Evolutionary conservation across 768 basidiomycete species (phyloP).

Genomic region (Zangia roseola): DNA sequence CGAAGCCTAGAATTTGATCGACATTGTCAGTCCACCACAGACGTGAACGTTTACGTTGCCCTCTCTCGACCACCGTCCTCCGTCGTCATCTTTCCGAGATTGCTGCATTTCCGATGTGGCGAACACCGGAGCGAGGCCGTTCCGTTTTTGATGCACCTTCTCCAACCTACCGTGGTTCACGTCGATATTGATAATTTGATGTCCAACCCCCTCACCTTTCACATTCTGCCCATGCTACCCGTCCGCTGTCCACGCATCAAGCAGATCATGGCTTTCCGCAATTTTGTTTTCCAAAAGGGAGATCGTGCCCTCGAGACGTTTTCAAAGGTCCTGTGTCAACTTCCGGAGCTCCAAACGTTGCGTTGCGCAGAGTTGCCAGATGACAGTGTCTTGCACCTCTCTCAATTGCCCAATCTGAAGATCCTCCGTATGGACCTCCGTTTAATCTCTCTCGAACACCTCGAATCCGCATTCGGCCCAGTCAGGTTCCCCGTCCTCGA

Average conservation of each 20-base stretch:
- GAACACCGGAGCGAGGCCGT: constrained; percentile 23
- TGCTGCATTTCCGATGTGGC: constrained; percentile 29
- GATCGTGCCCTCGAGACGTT: constrained; percentile 25
- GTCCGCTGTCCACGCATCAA: constrained; percentile 24
- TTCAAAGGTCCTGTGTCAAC: constrained; percentile 22
- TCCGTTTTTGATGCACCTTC: constrained; percentile 24
- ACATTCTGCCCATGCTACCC: constrained; percentile 20
- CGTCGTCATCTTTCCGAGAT: constrained; percentile 22
- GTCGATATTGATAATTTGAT: constrained; percentile 31
- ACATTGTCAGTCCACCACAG: constrained; percentile 22
- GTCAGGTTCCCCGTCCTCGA: constrained; percentile 21
- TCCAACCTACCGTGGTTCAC: constrained; percentile 24
- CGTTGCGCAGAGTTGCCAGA: constrained; percentile 30
- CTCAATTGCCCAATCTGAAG: constrained; percentile 20
- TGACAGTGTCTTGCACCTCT: constrained; percentile 20
- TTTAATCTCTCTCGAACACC: constrained; percentile 18
- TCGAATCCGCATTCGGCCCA: constrained; percentile 15
- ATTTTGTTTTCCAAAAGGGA: constrained; percentile 26
- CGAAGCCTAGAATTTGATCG: constrained; percentile 33
- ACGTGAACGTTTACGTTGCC: constrained; percentile 18
- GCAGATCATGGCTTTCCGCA: constrained; percentile 30
- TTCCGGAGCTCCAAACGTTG: constrained; percentile 21
- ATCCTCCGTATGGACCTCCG: constrained; percentile 28
- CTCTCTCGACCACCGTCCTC: constrained; percentile 17
- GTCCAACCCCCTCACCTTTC: constrained; percentile 21